phyloP scores from a whole-genome alignment of 148 eudicot species.

The Rhododendron molle region DNA sequence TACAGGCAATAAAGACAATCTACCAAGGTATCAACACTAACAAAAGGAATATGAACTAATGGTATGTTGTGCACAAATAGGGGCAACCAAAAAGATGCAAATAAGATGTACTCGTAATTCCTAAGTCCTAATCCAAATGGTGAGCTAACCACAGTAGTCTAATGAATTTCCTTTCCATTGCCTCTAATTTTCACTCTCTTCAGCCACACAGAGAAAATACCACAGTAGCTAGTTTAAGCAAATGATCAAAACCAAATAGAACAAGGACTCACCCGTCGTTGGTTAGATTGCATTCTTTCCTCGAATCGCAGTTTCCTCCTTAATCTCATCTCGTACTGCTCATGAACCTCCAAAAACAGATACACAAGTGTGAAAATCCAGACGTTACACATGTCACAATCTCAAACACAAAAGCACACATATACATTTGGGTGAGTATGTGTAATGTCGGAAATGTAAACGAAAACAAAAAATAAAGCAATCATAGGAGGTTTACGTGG shows the following conservation, averaged over 20 bases:
- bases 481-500: not conserved
- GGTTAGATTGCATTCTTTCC: slow-evolving; percentile 62
- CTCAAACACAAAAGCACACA: not conserved
- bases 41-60: not conserved
- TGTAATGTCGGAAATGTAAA: not conserved
- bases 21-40: not conserved
- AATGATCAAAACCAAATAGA: not conserved
- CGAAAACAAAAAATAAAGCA: not conserved
- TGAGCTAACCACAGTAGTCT: not conserved
- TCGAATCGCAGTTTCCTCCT: slow-evolving; percentile 57
- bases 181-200: not conserved
- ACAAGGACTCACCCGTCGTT: slow-evolving; percentile 50
- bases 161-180: not conserved
- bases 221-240: not conserved
- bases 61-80: not conserved
- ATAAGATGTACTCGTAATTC: no score
- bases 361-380: not conserved
- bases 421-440: no score
- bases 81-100: not conserved
- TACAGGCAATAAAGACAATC: not conserved
- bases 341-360: slow-evolving; percentile 56
- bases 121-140: not conserved
- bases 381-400: not conserved
- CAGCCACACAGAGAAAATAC: not conserved
- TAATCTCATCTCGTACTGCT: slow-evolving; percentile 57